A percentile compares a stretch with the other conserved stretches of the same genome.
Evolutionary conservation across 345 rosid species (phyloP).

Genomic region (Citrus glauca): DNA sequence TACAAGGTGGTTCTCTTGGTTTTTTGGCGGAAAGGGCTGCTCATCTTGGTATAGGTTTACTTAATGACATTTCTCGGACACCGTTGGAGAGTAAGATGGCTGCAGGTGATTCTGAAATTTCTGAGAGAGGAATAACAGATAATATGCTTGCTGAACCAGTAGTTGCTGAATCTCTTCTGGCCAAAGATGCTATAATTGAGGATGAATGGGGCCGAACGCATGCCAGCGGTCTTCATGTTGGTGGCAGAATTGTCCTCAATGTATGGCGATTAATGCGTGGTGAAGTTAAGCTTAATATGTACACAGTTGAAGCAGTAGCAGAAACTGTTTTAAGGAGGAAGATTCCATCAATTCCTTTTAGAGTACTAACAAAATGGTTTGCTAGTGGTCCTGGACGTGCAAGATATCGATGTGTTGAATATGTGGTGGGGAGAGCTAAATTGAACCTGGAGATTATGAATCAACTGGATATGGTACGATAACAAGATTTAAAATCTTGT

Average conservation of each 20-base stretch:
- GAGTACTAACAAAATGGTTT: constrained; percentile 72
- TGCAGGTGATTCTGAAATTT: constrained; percentile 24
- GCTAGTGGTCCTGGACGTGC: constrained; percentile 70
- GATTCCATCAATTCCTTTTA: constrained; percentile 65
- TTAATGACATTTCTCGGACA: constrained; percentile 70
- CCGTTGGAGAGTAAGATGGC: constrained; percentile 41
- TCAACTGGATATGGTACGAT: constrained; percentile 84
- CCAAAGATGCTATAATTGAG: constrained; percentile 59
- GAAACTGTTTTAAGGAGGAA: constrained; percentile 83
- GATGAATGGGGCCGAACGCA: constrained; percentile 99
- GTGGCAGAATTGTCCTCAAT: constrained; percentile 88
- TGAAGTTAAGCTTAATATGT: constrained; percentile 85
- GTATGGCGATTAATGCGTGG: constrained; percentile 84
- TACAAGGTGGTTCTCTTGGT: constrained; percentile 91
- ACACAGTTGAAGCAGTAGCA: constrained; percentile 75
- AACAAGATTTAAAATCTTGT: constrained; percentile 1
- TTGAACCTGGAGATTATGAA: constrained; percentile 74
- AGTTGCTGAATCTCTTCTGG: constrained; percentile 35
- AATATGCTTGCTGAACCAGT: constrained; percentile 35
- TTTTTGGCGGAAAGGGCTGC: constrained; percentile 96
- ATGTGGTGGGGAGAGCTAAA: constrained; percentile 64
- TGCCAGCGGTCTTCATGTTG: constrained; percentile 96
- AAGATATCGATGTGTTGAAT: constrained; percentile 79
- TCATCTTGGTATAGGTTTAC: constrained; percentile 81
- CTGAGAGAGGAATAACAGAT: constrained; percentile 33